These are phyloP conservation scores for Myxozyma melibiosi DNA, from an alignment of 805 yeast species.

Conservation along the genomic window DNA sequence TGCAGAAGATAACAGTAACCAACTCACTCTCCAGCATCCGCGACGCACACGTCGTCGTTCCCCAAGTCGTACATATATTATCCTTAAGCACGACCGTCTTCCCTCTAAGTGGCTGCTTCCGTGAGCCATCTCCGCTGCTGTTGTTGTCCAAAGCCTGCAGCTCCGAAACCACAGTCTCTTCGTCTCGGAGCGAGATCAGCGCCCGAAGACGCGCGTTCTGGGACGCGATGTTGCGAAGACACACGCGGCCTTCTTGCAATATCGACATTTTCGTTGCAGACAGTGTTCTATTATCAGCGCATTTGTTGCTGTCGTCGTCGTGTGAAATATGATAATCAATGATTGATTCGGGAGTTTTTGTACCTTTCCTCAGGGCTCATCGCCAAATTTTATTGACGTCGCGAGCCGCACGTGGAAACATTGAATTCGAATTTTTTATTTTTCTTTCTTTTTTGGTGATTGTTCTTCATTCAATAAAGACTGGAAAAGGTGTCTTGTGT, in stretches of 20 bases:
- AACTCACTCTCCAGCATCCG: slow-evolving; percentile 48
- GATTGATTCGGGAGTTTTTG: too few relatives aligned
- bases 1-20: not conserved
- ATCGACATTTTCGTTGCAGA: not conserved
- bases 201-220: slow-evolving; percentile 23
- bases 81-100: slow-evolving; percentile 66
- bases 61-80: slow-evolving; percentile 67
- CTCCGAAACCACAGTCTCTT: slow-evolving; percentile 12
- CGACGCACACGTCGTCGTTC: slow-evolving; percentile 82
- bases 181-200: slow-evolving; percentile 13
- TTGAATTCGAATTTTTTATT: too few relatives aligned
- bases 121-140: too few relatives aligned
- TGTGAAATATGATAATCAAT: too few relatives aligned
- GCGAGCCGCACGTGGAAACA: too few relatives aligned
- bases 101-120: slow-evolving; percentile 41
- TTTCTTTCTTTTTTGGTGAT: too few relatives aligned
- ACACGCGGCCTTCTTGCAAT: slow-evolving; percentile 18
- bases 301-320: too few relatives aligned
- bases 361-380: too few relatives aligned
- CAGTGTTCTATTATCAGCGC: not conserved
- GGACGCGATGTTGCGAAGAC: slow-evolving; percentile 11
- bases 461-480: too few relatives aligned
- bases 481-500: too few relatives aligned
- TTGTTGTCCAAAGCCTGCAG: not conserved
- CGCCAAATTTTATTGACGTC: too few relatives aligned